Evolutionary conservation across 2,329 filamentous ascomycete genomes (phyloP), one percentile per base, ranked within the genome.

Genomic region (Hypoxylon sp.): DNA sequence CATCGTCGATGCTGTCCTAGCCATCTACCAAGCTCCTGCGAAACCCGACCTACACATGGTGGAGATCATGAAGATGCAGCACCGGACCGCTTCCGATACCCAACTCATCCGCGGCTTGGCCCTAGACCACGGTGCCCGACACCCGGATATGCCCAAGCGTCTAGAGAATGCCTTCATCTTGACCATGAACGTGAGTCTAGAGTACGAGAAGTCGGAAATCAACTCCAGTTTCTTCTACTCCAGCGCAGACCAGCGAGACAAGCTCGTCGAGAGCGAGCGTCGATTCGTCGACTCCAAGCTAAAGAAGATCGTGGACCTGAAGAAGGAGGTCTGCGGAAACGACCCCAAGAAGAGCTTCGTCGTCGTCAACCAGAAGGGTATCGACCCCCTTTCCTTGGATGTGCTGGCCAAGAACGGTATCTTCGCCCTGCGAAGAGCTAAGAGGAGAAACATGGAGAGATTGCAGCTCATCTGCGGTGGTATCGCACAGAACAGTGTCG

Each of bases 61-160:
- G 62, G 94, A 99, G 76, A 97, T 99, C 67, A 99, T 99, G 94
- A 97, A 96, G 73, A 97, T 99, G 93, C 94, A 99, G 78, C 94
- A 99, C 78, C 89, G 93, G 64, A 91, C 90, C 42, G 92, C 93
- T 51, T 90, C 94, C 21, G 94, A 99, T 73, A 99, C 94, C 49
- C 91, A 96, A 73, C 84, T 99, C 52, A 97, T 99, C 72, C 86
- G 89, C 60, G 94, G 94, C 53, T 80, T 99, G 51, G 94, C 91
- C 7, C 78, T 99, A 55, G 94, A 99, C 68, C 94, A 99, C 73
- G 94, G 94, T 62, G 92, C 94, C 8, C 85, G 94, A 68, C 94
- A 99, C 75, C 94, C 94, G 2, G 94, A 99, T 69, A 99, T 99
- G 94, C 91, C 94, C 6, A 97, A 96, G 79, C 83, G 89, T 51